A percentile compares a stretch with the other conserved stretches of the same genome.
Conservation (phyloP, 2,329 filamentous ascomycete species). For the Chaetomium sp. region DNA sequence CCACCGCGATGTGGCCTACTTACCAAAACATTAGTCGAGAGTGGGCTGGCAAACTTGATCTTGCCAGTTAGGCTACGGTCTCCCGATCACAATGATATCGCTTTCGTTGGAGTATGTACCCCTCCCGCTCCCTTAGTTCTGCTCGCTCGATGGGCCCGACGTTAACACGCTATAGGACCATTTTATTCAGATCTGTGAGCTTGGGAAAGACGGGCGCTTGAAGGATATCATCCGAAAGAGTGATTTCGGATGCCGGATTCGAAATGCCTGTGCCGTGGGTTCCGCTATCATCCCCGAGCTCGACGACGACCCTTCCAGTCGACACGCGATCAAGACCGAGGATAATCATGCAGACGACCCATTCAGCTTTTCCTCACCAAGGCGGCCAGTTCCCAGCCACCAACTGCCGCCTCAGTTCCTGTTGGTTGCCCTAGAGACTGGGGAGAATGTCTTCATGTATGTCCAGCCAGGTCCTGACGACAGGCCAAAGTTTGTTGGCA, state of each 20-base stretch:
- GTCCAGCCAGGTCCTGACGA: conserved; percentile 52
- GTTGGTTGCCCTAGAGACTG: conserved; percentile 72
- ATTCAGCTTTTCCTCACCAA: conserved; percentile 23
- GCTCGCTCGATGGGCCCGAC: background rate
- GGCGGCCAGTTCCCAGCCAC: conserved; percentile 9
- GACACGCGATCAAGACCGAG: conserved; percentile 43
- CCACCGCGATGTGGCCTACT: conserved; percentile 69
- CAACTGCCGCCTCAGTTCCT: conserved; percentile 76
- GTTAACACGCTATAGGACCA: conserved; percentile 58
- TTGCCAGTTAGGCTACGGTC: conserved; percentile 78
- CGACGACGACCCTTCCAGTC: conserved; percentile 37
- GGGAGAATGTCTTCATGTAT: conserved; percentile 77
- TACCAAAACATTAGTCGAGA: conserved; percentile 75
- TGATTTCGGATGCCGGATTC: conserved; percentile 77
- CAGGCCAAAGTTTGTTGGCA: conserved; percentile 61
- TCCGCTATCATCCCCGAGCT: conserved; percentile 42
- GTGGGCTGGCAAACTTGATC: conserved; percentile 74
- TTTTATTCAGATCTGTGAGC: conserved; percentile 78
- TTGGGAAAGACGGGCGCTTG: conserved; percentile 68
- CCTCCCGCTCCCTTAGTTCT: background rate
- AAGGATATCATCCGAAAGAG: conserved; percentile 75
- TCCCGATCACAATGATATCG: conserved; percentile 73
- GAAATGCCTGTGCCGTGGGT: conserved; percentile 77
- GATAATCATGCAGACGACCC: conserved; percentile 39
- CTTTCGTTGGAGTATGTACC: conserved; percentile 74